Base-by-base conservation (phyloP, 1,284 basidiomycete species). In the Ustilago crameri region DNA sequence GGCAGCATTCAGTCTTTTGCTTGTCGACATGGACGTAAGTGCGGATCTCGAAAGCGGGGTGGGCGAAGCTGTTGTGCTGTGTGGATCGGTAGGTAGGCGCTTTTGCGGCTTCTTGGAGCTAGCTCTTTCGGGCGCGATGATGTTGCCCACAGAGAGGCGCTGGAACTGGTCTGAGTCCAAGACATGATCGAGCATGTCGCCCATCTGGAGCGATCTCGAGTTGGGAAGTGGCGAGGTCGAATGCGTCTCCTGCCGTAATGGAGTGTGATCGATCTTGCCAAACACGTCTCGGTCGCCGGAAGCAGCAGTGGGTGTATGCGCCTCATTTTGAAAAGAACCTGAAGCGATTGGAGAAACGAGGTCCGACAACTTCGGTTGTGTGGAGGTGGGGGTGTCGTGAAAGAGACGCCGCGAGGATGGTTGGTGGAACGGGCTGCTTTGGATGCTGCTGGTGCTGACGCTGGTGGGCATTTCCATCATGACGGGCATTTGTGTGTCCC, bases 161-260 rank as follows among this genome's bases (percentile, higher is more conserved):
- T 45, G 43, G 15, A 55, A 64, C 43, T 64, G 67, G 14, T 43
- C 44, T 17, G 67, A 44, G 24, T 64, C 51, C 32, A 65, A 35
- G 0, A 61, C 56, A 22, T 70, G 55, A 37, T 70, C 61, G 2
- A 70, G 57, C 61, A 70, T 53, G 37, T 64, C 67, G 35, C 67
- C 67, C 45, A 60, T 64, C 37, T 70, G 61, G 24, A 70, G 23
- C 9, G 67, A 70, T 5, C 61, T 40, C 17, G 61, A 70, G 37
- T 70, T 70, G 42, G 67, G 67, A 3, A 70, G 53, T 0, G 67
- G 67, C n/a, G 61, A 70, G 20, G 67, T 70, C 10, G 67, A 70
- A 38, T 70, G 53, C 18, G 60, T 64, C 18, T 70, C 61, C 26
- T 70, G 61, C 9, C 67, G 52, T 7, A 70, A 30, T 9, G 67